Conservation (phyloP, 2,329 filamentous ascomycete genomes). For the Alternaria triticimaculans region DNA sequence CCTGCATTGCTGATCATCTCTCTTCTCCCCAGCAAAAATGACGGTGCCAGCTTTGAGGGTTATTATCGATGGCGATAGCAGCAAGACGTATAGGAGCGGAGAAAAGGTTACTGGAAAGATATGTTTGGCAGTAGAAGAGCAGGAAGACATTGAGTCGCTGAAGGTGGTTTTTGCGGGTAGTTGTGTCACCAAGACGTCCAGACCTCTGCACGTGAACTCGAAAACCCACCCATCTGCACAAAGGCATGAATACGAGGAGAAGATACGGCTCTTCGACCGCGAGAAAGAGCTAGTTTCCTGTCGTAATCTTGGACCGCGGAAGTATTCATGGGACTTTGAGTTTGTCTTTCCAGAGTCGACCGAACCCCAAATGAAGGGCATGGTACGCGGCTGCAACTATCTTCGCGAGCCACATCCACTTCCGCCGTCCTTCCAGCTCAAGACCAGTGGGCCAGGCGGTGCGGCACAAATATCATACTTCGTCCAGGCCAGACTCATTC, state of each 20-base stretch:
- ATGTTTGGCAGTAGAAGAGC: conserved; percentile 33
- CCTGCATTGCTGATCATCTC: conserved; percentile 36
- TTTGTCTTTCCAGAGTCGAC: conserved; percentile 45
- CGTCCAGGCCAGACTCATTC: conserved; percentile 34
- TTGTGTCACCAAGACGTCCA: conserved; percentile 42
- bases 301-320: conserved; percentile 30
- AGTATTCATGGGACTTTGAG: conserved; percentile 45
- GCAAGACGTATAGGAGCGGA: conserved; percentile 38
- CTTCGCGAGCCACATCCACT: conserved; percentile 40
- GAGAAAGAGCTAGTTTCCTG: conserved; percentile 31
- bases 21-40: conserved; percentile 29
- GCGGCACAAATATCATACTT: conserved; percentile 41
- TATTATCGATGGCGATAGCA: conserved; percentile 40
- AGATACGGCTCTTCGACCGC: conserved; percentile 37
- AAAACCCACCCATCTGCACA: conserved; percentile 20
- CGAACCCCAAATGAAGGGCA: conserved; percentile 33
- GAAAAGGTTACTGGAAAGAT: conserved; percentile 45
- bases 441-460: conserved; percentile 34
- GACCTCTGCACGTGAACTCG: conserved; percentile 29
- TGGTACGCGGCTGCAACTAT: conserved; percentile 38
- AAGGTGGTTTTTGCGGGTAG: conserved; percentile 40
- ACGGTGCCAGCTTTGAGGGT: conserved; percentile 35
- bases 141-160: conserved; percentile 37
- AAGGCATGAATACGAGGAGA: conserved; percentile 36
- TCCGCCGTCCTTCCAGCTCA: conserved; percentile 41